Conservation (phyloP, 1,284 basidiomycete species). For the Ganoderma meredithae region DNA sequence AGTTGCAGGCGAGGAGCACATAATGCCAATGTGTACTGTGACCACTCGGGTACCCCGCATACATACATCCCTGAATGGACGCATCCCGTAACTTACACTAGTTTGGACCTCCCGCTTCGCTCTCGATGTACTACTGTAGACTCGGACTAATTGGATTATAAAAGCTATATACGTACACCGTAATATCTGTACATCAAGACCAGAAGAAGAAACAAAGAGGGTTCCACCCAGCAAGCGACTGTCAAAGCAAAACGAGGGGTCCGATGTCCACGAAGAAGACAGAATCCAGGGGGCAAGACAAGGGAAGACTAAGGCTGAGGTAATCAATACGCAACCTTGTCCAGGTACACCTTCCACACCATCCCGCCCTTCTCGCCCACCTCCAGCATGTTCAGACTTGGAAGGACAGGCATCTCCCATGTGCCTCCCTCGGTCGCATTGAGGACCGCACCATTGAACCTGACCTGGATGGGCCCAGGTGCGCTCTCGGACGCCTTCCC, state of each 20-base stretch:
- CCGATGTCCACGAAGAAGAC: not conserved
- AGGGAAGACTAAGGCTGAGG: not conserved
- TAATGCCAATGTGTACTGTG: not conserved
- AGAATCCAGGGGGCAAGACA: conserved; percentile 1
- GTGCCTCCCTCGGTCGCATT: conserved; percentile 36
- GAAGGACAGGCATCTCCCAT: conserved; percentile 64
- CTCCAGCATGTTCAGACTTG: conserved; percentile 66
- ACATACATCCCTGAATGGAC: not conserved
- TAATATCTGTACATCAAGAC: conserved; percentile 15
- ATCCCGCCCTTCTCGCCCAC: conserved; percentile 72
- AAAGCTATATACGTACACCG: conserved; percentile 12
- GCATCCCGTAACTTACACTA: not conserved
- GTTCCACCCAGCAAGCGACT: conserved; percentile 7
- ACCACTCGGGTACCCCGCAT: not conserved
- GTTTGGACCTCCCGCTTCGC: not conserved
- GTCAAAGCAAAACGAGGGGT: conserved; percentile 6
- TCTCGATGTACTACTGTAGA: not conserved
- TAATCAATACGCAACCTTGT: conserved; percentile 44
- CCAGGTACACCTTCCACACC: conserved; percentile 72
- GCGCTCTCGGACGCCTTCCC: conserved; percentile 38
- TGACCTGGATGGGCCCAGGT: conserved; percentile 38
- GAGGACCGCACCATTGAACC: conserved; percentile 40
- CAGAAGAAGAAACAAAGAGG: conserved; percentile 10
- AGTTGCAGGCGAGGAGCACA: conserved; percentile 17
- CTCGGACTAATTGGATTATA: conserved; percentile 9